phyloP scores from a whole-genome alignment of 2,329 filamentous ascomycete genomes.

The Ceratocystis albifundus region DNA sequence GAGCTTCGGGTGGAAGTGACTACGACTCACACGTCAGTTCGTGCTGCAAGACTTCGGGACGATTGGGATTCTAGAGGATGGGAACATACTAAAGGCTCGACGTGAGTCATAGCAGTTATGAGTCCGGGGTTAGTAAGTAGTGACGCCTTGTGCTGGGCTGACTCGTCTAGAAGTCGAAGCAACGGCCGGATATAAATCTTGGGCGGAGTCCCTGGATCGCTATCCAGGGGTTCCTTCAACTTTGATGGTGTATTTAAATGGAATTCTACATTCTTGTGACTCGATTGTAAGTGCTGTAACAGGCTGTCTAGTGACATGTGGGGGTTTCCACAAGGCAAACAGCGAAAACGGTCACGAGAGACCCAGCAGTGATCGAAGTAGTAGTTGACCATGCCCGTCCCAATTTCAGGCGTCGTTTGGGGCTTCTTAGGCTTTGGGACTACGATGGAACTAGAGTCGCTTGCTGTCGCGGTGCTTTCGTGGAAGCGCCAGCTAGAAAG shows the following conservation, averaged over 20 bases:
- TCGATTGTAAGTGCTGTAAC: conserved; percentile 35
- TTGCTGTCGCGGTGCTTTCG: not conserved
- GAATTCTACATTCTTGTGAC: conserved; percentile 14
- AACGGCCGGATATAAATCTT: conserved; percentile 25
- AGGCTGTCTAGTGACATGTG: conserved; percentile 40
- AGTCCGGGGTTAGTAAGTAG: conserved; percentile 4
- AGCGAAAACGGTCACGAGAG: conserved; percentile 39
- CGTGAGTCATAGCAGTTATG: not conserved
- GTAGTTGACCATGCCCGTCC: conserved; percentile 36
- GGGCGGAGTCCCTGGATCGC: conserved; percentile 31
- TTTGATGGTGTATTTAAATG: conserved; percentile 30
- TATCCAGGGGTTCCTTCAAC: conserved; percentile 32
- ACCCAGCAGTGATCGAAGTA: conserved; percentile 36
- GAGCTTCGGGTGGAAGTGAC: conserved; percentile 12
- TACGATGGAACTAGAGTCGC: not conserved
- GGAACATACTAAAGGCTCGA: conserved; percentile 8
- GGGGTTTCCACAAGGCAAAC: conserved; percentile 40
- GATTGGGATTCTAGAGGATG: not conserved
- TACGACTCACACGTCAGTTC: not conserved
- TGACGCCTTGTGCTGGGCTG: not conserved
- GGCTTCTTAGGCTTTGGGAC: not conserved
- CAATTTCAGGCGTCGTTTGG: not conserved
- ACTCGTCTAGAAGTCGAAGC: not conserved
- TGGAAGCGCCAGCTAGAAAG: conserved; percentile 36
- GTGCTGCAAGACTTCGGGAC: not conserved